Evolutionary conservation across 1,284 basidiomycete genomes (phyloP).

Genomic region (Porogramme epimiltina): DNA sequence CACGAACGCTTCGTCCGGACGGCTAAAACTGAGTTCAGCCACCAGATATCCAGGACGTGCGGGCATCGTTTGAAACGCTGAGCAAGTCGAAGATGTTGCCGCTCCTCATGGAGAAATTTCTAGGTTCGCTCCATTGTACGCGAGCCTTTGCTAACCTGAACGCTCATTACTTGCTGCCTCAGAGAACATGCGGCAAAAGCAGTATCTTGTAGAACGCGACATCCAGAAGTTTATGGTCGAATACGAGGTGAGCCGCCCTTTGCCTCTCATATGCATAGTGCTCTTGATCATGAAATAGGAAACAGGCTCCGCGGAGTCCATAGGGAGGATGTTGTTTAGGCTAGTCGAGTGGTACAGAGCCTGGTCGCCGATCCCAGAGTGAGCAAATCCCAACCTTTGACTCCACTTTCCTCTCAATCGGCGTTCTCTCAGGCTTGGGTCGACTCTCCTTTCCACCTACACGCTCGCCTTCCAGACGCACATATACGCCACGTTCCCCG

Average conservation of each 20-base stretch:
- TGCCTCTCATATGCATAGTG: neutral
- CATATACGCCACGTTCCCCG: slow-evolving; percentile 66
- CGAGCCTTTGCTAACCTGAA: neutral
- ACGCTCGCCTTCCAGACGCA: slow-evolving; percentile 69
- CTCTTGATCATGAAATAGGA: slow-evolving; percentile 36
- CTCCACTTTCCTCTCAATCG: slow-evolving; percentile 4
- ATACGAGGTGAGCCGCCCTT: slow-evolving; percentile 52
- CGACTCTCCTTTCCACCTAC: slow-evolving; percentile 60
- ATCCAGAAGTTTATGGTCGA: slow-evolving; percentile 56
- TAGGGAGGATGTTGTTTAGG: slow-evolving; percentile 55
- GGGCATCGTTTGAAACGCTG: slow-evolving; percentile 55
- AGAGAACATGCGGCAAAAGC: slow-evolving; percentile 68
- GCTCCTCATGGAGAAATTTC: slow-evolving; percentile 64
- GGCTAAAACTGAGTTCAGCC: slow-evolving; percentile 1
- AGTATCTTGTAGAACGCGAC: slow-evolving; percentile 60
- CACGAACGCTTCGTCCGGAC: neutral
- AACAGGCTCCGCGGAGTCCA: slow-evolving; percentile 46
- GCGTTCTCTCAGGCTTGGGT: slow-evolving; percentile 60
- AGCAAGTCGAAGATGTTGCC: slow-evolving; percentile 59
- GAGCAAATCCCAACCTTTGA: slow-evolving; percentile 24
- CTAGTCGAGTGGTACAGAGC: slow-evolving; percentile 67
- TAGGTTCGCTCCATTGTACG: slow-evolving; percentile 51
- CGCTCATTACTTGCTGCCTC: neutral
- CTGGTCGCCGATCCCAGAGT: slow-evolving; percentile 66
- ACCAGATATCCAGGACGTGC: slow-evolving; percentile 51